These are phyloP conservation scores for Krasilnikovozyma curviuscula DNA, from an alignment of 768 basidiomycete genomes.

Conservation along the genomic window DNA sequence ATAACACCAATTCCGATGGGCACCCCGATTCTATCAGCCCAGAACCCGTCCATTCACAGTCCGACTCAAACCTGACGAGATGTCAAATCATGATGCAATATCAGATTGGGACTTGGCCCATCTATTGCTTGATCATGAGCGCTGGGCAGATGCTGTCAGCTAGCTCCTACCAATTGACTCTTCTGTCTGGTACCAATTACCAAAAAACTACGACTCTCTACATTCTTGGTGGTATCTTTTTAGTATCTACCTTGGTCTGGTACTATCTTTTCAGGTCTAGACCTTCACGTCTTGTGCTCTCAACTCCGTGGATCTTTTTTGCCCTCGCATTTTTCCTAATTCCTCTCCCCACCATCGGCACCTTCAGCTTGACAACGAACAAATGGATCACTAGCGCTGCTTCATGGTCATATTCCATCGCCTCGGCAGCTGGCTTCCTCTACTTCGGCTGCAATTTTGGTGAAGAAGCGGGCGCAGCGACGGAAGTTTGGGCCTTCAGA, in stretches of 20 bases:
- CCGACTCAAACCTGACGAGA: constrained; percentile 45
- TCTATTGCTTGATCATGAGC: constrained; percentile 34
- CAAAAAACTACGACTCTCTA: constrained; percentile 64
- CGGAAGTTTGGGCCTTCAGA: constrained; percentile 78
- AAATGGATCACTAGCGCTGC: constrained; percentile 52
- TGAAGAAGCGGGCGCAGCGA: constrained; percentile 92
- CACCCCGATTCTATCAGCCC: too few relatives aligned
- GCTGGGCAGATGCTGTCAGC: constrained; percentile 53
- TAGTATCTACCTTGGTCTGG: constrained; percentile 70
- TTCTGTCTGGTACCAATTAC: constrained; percentile 74
- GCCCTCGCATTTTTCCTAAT: constrained; percentile 79
- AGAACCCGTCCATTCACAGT: too few relatives aligned
- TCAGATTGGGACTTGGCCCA: constrained; percentile 65
- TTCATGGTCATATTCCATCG: constrained; percentile 73
- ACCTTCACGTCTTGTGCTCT: constrained; percentile 71
- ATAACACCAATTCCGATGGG: constrained; percentile 5
- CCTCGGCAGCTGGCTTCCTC: constrained; percentile 81
- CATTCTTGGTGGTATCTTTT: constrained; percentile 73
- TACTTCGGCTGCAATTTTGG: constrained; percentile 95
- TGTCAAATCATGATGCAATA: constrained; percentile 68
- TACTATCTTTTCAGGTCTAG: constrained; percentile 71
- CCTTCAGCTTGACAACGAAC: constrained; percentile 35
- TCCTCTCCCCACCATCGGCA: constrained; percentile 56
- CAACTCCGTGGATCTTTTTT: constrained; percentile 79
- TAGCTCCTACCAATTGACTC: constrained; percentile 88